Evolutionary conservation across 768 basidiomycete species (phyloP).

Genomic region (Agrocybe praecox): DNA sequence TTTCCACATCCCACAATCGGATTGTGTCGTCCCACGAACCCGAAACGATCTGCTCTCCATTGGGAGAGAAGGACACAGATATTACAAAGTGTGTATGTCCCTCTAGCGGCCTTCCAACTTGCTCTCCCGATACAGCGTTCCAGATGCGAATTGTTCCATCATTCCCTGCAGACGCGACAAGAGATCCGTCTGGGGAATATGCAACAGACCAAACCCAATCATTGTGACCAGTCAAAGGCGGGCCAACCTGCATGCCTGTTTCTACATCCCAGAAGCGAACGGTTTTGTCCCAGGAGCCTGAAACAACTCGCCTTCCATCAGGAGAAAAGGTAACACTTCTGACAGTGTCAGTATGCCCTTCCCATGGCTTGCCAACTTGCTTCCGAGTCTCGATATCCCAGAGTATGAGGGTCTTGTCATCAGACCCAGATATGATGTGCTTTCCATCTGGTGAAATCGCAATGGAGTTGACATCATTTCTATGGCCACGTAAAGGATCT

Average conservation of each 20-base stretch:
- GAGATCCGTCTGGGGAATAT: constrained; percentile 5
- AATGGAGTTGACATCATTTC: not conserved
- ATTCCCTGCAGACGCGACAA: not conserved
- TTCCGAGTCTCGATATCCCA: not conserved
- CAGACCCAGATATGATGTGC: not conserved
- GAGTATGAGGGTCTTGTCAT: not conserved
- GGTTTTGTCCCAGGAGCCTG: constrained; percentile 4
- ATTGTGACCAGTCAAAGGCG: not conserved
- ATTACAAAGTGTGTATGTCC: not conserved
- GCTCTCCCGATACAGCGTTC: not conserved
- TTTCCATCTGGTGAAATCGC: not conserved
- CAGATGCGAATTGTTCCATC: not conserved
- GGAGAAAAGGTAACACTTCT: not conserved
- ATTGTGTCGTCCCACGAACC: not conserved
- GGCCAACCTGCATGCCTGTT: not conserved
- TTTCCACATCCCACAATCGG: not conserved
- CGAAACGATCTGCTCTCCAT: not conserved
- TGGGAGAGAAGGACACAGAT: not conserved
- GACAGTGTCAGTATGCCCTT: not conserved
- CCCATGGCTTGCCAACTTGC: not conserved
- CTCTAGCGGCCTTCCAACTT: not conserved
- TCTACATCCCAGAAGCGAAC: constrained; percentile 10
- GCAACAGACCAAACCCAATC: constrained; percentile 2
- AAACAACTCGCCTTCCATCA: not conserved
- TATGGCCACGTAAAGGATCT: not conserved